Base-by-base conservation (phyloP, 192 early-diverging fungal genomes). In the Dispira parvispora region DNA sequence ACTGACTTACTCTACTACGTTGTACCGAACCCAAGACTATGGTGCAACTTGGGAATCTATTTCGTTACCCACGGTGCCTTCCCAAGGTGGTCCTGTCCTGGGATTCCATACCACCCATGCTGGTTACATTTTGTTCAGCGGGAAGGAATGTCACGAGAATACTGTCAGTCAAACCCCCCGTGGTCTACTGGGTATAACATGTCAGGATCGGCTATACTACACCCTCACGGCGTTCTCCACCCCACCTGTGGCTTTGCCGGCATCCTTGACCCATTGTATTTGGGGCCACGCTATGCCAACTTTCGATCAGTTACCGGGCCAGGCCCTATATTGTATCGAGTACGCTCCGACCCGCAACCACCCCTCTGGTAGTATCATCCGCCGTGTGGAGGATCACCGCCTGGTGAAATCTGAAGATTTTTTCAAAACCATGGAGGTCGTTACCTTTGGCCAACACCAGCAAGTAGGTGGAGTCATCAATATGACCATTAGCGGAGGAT, bases 371-470 rank as follows among this genome's bases (percentile, higher is more conserved):
- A 68, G 49, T 21, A 32, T 78, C 5, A 56, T 60, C 27, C 54
- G 67, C 10, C 55, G 68, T 2, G 52, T 68, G 25, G 68, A 75
- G 21, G 73, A 76, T 21, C 58, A 71, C 43, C 76, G 69, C 50
- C 71, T 96, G n/a, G 78, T 92, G 13, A 71, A 75, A 58, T 84
- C 86, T 16, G 81, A 88, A 53, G 80, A 89, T 67, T 93, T 76
- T 71, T 94, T 91, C 63, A 61, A 63, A 44, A 79, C 79, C 0
- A 68, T 74, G 58, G 65, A 75, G 21, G 46, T 70, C 0, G 75
- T 89, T 16, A 63, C 76, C 60, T 80, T 92, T 69, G 81, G 81
- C 18, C 61, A 68, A 28, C 75, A 76, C 56, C 64, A 67, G 2
- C 78, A 81, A 3, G 77, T 78, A 38, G 76, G 72, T 23, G 90